Base-by-base conservation (phyloP, 805 yeast genomes). In the Ogataea ganodermae region DNA sequence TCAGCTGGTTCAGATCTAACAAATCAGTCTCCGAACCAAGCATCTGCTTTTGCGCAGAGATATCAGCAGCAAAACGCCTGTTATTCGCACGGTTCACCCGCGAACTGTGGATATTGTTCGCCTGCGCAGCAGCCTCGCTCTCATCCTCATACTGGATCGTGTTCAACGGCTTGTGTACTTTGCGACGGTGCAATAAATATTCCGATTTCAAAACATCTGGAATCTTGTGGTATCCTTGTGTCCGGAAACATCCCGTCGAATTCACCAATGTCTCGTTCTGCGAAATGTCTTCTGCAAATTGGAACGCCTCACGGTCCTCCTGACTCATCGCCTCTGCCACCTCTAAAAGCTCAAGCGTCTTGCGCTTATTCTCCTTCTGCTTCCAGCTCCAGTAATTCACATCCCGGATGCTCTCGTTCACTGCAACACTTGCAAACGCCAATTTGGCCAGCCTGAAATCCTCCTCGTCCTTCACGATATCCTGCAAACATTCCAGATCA, bases 41-140 rank as follows among this genome's bases (percentile, higher is more conserved):
- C 58, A 82, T 79, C 53, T 83, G 87, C 56, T 80, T 81, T 55
- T 86, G 91, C 1, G 91, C 89, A 58, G 84, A 86, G 35, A 89
- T 84, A 63, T 88, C 97, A 21, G 94, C 96, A 3, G 87, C 96
- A 60, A 87, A 84, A 53, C 96, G 77, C 69, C 96, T 81, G 60
- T 87, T 88, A 56, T 84, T 83, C 13, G 94, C 96, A 61, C 97
- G 79, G 62, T 86, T 89, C 45, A 84, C 86, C 61, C 96, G 81
- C 3, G 96, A 88, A 50, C 90, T 85, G 51, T 84, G 84, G 8
- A 76, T 63, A 46, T 70, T 74, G 23, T 69, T 56, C 52, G 58
- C 52, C 27, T 58, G 52, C 13, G 59, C 40, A 16, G 58, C 55
- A n/a, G 62, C 58, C 8, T 67, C 70, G 17, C 73, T 78, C 17